Base-by-base conservation (phyloP, 1,139 yeast genomes). In the Debaryomyces singareniensis region DNA sequence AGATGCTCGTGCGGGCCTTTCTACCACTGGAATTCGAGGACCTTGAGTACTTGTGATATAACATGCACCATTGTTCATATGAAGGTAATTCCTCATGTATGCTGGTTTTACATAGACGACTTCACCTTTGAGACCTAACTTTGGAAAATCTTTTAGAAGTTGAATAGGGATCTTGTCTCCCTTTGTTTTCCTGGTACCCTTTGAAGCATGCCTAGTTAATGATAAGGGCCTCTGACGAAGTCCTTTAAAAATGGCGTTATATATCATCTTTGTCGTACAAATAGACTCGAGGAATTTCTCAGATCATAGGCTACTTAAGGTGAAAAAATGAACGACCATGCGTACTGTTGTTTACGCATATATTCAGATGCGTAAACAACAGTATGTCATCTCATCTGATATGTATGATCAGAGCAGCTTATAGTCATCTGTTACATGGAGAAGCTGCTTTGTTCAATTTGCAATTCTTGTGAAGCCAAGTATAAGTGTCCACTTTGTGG, bases 401-500 rank as follows among this genome's bases (percentile, higher is more conserved):
- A 12, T 5, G 7, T 12, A 12, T 12, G 5, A 28, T 6, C 24
- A 13, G 10, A 16, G 33, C 29, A 12, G 15, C n/a, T 13, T 13
- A 10, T 20, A 13, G 11, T 24, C 10, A 12, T 7, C 9, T 25
- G 15, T n/a, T 13, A 20, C 14, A 23, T 26, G 16, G 38, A 34
- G 14, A 15, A 24, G 7, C 23, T 23, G 20, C 24, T 34, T 18
- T 79, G 86, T 45, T 62, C 64, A 27, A 61, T 78, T 18, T 81
- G 91, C 42, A 60, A 61, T 6, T 44, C 46, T 14, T 52, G 60
- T 14, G 53, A 49, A 13, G 53, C 65, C 35, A 83, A 78, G 47
- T 89, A 89, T 51, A 77, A 70, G n/a, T 89, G 97, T 51, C 96
- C 97, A 0, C 79, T 82, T 7, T 89, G 97, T 49, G 60, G 58